These are phyloP conservation scores for Backusella tarrabulga DNA, from an alignment of 192 early-diverging fungal genomes.

Conservation along the genomic window DNA sequence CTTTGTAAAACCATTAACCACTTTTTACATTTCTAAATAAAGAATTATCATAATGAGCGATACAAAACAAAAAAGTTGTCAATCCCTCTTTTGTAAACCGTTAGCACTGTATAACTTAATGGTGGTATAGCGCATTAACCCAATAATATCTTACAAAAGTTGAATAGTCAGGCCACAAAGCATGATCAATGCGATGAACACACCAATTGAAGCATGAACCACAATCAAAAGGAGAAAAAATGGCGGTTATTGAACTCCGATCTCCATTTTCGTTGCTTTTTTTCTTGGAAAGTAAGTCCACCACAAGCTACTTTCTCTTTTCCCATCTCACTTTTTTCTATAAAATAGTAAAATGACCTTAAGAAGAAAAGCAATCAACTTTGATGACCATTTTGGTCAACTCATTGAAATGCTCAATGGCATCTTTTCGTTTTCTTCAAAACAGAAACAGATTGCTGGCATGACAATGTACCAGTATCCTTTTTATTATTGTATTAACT, in stretches of 20 bases:
- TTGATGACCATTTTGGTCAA: slow-evolving; percentile 46
- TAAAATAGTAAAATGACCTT: slow-evolving; percentile 42
- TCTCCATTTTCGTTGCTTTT: neutral
- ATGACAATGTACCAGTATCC: slow-evolving; percentile 76
- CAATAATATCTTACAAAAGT: neutral
- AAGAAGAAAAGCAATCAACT: slow-evolving; percentile 52
- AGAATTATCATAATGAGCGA: no score
- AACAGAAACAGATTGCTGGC: slow-evolving; percentile 49
- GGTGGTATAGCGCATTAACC: no score
- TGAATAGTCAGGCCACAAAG: neutral
- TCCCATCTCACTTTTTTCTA: neutral
- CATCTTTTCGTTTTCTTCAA: slow-evolving; percentile 53
- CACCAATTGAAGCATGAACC: neutral
- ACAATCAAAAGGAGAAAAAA: neutral
- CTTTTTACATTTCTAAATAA: no score
- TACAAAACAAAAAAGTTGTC: no score
- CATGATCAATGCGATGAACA: no score
- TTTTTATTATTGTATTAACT: neutral
- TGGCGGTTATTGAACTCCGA: neutral
- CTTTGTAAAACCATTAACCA: no score
- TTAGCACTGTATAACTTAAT: no score
- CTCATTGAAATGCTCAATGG: slow-evolving; percentile 47
- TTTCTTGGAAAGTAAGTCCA: neutral
- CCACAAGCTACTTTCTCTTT: neutral
- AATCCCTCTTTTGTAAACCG: no score